Evolutionary conservation across 2,329 filamentous ascomycete genomes (phyloP).

Genomic region (Talaromyces marneffei): DNA sequence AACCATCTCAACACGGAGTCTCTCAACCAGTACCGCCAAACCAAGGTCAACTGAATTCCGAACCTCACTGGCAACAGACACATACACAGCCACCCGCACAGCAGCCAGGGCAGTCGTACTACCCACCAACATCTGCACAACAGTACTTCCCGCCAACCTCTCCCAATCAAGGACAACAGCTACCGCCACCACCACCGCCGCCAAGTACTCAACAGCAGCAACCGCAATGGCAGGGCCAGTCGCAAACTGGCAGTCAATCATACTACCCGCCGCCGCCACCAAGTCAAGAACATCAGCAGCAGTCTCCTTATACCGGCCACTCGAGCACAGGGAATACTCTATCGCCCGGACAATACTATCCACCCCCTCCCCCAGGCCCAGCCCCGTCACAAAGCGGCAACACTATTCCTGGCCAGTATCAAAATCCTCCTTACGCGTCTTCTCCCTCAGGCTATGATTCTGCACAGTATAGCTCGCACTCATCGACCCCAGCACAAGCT

Average conservation of each 20-base stretch:
- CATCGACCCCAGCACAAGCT: constrained; percentile 17
- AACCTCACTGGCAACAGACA: constrained; percentile 13
- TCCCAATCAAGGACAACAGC: constrained; percentile 1
- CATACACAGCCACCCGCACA: constrained; percentile 7
- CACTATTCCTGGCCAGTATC: constrained; percentile 2
- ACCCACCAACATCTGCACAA: constrained; percentile 5
- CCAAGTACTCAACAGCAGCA: constrained; percentile 16
- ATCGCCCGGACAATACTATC: constrained; percentile 29
- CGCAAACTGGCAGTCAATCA: background rate
- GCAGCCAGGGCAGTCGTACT: constrained; percentile 2
- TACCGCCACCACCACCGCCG: background rate
- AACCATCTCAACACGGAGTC: constrained; percentile 16
- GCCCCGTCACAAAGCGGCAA: constrained; percentile 18
- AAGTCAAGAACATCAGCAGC: constrained; percentile 12
- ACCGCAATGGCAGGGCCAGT: constrained; percentile 13
- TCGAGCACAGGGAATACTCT: background rate
- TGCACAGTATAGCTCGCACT: constrained; percentile 4
- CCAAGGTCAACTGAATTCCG: constrained; percentile 14
- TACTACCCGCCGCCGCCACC: constrained; percentile 11
- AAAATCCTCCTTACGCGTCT: background rate
- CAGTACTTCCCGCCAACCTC: constrained; percentile 1
- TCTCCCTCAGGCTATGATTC: constrained; percentile 4
- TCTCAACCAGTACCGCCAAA: constrained; percentile 12
- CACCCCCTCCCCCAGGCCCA: constrained; percentile 35
- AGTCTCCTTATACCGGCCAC: background rate